These are phyloP conservation scores for Clitocybe nebularis DNA, from an alignment of 1,284 basidiomycete genomes.

Conservation along the genomic window DNA sequence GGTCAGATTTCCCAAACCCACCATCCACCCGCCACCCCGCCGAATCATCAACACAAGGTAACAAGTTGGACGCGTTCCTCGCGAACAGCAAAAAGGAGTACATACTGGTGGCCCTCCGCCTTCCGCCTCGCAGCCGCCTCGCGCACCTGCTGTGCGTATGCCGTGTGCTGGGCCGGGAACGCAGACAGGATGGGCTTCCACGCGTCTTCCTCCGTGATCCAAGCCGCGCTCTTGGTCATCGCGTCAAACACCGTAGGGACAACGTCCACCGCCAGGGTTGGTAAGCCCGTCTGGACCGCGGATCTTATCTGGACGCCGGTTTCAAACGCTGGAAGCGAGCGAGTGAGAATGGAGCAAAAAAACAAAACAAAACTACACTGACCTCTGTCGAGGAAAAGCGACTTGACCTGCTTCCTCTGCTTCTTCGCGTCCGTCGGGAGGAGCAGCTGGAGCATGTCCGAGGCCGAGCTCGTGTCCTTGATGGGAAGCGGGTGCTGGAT, in stretches of 20 bases:
- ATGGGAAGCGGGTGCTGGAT: conserved; percentile 24
- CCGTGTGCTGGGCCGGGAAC: conserved; percentile 53
- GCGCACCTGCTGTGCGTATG: conserved; percentile 61
- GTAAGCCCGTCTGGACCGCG: conserved; percentile 54
- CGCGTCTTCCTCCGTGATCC: conserved; percentile 71
- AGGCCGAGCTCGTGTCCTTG: conserved; percentile 40
- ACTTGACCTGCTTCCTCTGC: conserved; percentile 66
- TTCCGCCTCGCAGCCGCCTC: conserved; percentile 61
- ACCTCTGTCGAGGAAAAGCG: conserved; percentile 69
- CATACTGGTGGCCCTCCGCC: conserved; percentile 56
- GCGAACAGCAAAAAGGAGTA: conserved; percentile 64
- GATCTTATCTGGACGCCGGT: conserved; percentile 51
- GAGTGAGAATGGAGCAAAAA: conserved; percentile 5
- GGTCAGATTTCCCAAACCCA: no score
- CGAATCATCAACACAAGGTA: conserved; percentile 28
- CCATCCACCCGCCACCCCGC: no score
- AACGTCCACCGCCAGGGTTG: conserved; percentile 71
- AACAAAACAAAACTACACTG: conserved; percentile 3
- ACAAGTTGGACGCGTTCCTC: conserved; percentile 70
- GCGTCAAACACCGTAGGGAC: conserved; percentile 55
- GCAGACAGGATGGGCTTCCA: conserved; percentile 57
- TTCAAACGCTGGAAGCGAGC: conserved; percentile 51
- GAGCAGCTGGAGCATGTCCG: conserved; percentile 53
- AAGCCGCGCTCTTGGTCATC: conserved; percentile 51
- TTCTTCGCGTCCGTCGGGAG: conserved; percentile 71